Evolutionary conservation across 805 yeast genomes (phyloP).

Genomic region (Wickerhamomyces sydowiorum): DNA sequence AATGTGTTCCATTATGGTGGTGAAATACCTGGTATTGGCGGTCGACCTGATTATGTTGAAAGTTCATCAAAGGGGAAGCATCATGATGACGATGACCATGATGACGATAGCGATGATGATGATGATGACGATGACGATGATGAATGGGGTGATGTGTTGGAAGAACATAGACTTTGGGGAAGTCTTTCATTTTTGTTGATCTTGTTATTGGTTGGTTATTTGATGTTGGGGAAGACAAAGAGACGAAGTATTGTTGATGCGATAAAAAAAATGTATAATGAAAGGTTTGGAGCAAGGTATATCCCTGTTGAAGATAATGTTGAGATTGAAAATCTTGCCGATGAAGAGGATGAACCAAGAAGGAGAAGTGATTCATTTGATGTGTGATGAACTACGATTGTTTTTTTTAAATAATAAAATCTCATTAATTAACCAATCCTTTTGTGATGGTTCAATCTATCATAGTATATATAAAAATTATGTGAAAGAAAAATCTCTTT

Average conservation of each 20-base stretch:
- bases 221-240: conserved; percentile 29
- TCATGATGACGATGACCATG: conserved; percentile 22
- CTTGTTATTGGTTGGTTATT: conserved; percentile 24
- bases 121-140: conserved; percentile 30
- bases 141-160: conserved; percentile 30
- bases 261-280: conserved; percentile 6
- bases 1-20: conserved; percentile 47
- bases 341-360: conserved; percentile 1
- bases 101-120: conserved; percentile 22
- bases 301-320: conserved; percentile 7
- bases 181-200: conserved; percentile 28
- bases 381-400: background rate
- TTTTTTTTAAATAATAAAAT: too few species aligned
- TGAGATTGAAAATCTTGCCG: conserved; percentile 9
- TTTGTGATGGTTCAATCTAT: too few species aligned
- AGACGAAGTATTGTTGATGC: conserved; percentile 14
- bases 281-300: conserved; percentile 6
- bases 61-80: background rate
- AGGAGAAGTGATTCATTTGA: background rate
- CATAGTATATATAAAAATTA: too few species aligned
- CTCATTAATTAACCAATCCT: too few species aligned
- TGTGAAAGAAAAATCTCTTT: too few species aligned
- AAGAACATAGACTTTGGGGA: conserved; percentile 31
- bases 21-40: conserved; percentile 34
- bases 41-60: conserved; percentile 37